Evolutionary conservation across 768 basidiomycete genomes (phyloP).

Genomic region (Hortiboletus flavorubellus): DNA sequence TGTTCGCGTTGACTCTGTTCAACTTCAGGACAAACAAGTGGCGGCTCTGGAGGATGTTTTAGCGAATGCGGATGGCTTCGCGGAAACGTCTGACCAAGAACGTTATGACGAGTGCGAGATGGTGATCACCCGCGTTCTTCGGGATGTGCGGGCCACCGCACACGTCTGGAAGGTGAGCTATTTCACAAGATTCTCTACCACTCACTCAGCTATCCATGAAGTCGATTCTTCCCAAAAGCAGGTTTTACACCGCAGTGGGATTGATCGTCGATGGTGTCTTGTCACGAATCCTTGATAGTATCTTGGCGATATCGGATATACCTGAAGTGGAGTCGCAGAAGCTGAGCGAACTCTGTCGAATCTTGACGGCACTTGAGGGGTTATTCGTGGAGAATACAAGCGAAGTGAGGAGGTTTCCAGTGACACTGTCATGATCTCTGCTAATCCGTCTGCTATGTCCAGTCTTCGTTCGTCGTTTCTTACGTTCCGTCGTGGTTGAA

Average conservation of each 20-base stretch:
- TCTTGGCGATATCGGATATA: constrained; percentile 80
- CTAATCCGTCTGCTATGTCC: constrained; percentile 1
- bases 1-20: background rate
- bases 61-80: constrained; percentile 61
- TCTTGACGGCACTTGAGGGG: constrained; percentile 75
- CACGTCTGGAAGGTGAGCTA: constrained; percentile 70
- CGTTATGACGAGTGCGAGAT: constrained; percentile 75
- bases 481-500: constrained; percentile 95
- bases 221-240: constrained; percentile 66
- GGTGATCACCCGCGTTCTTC: constrained; percentile 58
- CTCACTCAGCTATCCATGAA: constrained; percentile 28
- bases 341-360: constrained; percentile 77
- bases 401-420: constrained; percentile 40
- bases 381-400: constrained; percentile 68
- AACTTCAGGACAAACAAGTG: constrained; percentile 24
- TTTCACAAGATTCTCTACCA: background rate
- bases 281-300: constrained; percentile 62
- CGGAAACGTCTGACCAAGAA: constrained; percentile 64
- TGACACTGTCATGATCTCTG: background rate
- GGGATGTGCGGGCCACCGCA: constrained; percentile 59
- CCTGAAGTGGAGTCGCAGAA: constrained; percentile 83
- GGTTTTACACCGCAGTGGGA: constrained; percentile 72
- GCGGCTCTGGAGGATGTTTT: constrained; percentile 38
- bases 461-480: constrained; percentile 74
- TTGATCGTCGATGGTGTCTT: constrained; percentile 66